A percentile compares a stretch with the other conserved stretches of the same genome.
Conservation (phyloP, 495 filamentous ascomycete species). For the Tuber indicum region DNA sequence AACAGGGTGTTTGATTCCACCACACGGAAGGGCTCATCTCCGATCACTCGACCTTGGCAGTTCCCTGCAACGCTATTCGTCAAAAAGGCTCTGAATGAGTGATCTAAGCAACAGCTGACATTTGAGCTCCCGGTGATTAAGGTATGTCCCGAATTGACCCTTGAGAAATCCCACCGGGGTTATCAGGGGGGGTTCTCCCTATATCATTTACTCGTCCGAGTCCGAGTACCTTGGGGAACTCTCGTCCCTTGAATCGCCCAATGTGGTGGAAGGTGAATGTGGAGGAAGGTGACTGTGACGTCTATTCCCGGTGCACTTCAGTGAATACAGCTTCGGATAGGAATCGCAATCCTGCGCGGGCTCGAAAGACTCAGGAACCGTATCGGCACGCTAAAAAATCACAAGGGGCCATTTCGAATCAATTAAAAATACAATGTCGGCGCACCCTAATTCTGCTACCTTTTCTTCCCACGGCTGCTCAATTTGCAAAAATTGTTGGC, state of each 20-base stretch:
- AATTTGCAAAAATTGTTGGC: slow-evolving; percentile 39
- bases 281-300: not conserved
- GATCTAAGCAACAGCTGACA: not conserved
- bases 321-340: not conserved
- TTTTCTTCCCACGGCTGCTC: slow-evolving; percentile 38
- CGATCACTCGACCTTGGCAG: slow-evolving; percentile 1
- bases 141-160: not conserved
- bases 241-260: not conserved
- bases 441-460: slow-evolving; percentile 30
- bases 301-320: not conserved
- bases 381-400: not conserved
- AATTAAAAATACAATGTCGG: slow-evolving; percentile 24
- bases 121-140: not conserved
- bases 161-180: not conserved
- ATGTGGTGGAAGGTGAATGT: not conserved
- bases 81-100: not conserved
- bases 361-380: not conserved
- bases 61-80: not conserved
- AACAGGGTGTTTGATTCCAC: not conserved
- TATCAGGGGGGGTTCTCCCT: not conserved
- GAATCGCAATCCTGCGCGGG: not conserved
- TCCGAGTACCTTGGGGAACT: not conserved
- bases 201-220: not conserved
- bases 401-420: not conserved
- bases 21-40: not conserved